Conservation (phyloP, 345 rosid species). For the Noccaea caerulescens region DNA sequence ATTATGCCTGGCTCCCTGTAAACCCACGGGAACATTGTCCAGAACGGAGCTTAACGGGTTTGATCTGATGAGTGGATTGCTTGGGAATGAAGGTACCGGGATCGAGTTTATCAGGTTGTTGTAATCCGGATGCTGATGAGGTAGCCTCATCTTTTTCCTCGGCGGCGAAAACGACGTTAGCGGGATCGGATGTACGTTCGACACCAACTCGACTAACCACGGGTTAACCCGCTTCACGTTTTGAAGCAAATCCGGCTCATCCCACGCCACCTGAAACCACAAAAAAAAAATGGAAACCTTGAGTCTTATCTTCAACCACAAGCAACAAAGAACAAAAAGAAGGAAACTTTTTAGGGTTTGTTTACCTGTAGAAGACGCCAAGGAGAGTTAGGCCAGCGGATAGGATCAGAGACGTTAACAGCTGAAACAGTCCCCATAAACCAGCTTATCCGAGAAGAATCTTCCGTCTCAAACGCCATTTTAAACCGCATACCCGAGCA, state of each 20-base stretch:
- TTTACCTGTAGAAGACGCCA: slow-evolving; percentile 93
- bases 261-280: slow-evolving; percentile 84
- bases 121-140: slow-evolving; percentile 66
- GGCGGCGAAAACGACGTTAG: slow-evolving; percentile 81
- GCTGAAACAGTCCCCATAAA: slow-evolving; percentile 89
- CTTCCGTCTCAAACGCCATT: slow-evolving; percentile 97
- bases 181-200: slow-evolving; percentile 73
- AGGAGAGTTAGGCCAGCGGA: slow-evolving; percentile 89
- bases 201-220: slow-evolving; percentile 90
- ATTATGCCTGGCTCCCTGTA: slow-evolving; percentile 99
- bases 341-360: neutral
- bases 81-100: slow-evolving; percentile 64
- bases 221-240: slow-evolving; percentile 94
- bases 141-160: slow-evolving; percentile 79
- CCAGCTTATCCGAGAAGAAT: slow-evolving; percentile 93
- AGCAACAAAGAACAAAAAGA: slow-evolving; percentile 5
- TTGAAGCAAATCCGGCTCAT: slow-evolving; percentile 96
- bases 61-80: slow-evolving; percentile 61
- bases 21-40: slow-evolving; percentile 87
- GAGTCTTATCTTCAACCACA: slow-evolving; percentile 7
- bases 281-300: neutral
- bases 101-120: slow-evolving; percentile 53
- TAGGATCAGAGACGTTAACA: slow-evolving; percentile 75
- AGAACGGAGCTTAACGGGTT: slow-evolving; percentile 69
- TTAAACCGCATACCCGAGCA: slow-evolving; percentile 91